Percentiles rank a stretch among this genome's conserved stretches.
Conservation (phyloP, 2,329 filamentous ascomycete species). For the Sclerotinia glacialis region DNA sequence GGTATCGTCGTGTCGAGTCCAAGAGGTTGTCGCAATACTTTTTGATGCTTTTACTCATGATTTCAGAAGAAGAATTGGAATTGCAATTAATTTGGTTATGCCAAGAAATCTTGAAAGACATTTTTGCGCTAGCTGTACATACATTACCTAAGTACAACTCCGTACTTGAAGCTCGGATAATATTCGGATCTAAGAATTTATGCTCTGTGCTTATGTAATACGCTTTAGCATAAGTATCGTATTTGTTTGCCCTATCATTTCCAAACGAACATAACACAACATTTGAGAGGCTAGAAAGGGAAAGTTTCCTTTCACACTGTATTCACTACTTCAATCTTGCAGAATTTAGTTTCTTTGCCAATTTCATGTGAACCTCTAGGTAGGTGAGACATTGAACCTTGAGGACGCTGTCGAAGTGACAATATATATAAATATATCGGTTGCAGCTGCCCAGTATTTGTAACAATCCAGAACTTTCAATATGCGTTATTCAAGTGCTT, state of each 20-base stretch:
- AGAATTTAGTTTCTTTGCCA: neutral
- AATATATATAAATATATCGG: neutral
- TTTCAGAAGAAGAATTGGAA: constrained; percentile 7
- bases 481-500: constrained; percentile 4
- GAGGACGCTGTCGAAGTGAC: neutral
- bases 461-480: neutral
- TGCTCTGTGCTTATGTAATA: constrained; percentile 7
- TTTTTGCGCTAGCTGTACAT: constrained; percentile 2
- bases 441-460: neutral
- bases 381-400: constrained; percentile 2
- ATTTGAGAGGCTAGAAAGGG: neutral
- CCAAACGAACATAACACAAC: neutral
- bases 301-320: neutral
- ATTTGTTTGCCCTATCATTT: neutral
- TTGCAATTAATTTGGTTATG: constrained; percentile 12
- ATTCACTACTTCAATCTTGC: neutral
- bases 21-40: constrained; percentile 10
- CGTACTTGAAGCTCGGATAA: neutral
- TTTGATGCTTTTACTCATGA: neutral
- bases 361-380: constrained; percentile 2
- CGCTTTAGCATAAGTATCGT: too few relatives aligned
- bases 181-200: neutral
- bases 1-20: neutral
- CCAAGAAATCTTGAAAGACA: constrained; percentile 13
- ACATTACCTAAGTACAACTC: too few relatives aligned